Base-by-base conservation (phyloP, 1,284 basidiomycete species). In the Tylopilus sp. region DNA sequence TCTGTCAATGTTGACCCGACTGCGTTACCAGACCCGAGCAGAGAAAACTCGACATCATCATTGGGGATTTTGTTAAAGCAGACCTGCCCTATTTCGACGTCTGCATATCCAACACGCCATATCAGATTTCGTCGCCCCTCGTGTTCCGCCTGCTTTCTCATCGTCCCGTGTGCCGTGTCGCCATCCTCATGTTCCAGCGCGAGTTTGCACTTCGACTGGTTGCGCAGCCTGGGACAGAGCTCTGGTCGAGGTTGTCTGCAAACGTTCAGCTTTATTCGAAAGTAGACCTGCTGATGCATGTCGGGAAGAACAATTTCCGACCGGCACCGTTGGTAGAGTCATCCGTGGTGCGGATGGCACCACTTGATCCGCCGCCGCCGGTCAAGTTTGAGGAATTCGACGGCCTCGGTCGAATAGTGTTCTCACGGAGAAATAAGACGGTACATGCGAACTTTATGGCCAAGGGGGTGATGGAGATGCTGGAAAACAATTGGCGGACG, bases 111-210 rank as follows among this genome's bases (percentile, higher is more conserved):
- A 99, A 99, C 79, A 99, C 97, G 2, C 97, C 97, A 1, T 99
- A 99, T 82, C 97, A 99, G 81, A 99, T 99, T 70, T 99, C 98
- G 2, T 99, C 98, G 1, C 96, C 97, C 2, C 91, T 99, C 62
- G 94, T 99, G 59, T 99, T 99, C 87, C 95, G 96, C 71, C 89
- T 99, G 44, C 91, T 99, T 62, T 98, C 97, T 4, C 96, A 99
- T 75, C 93, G 97, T 12, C 97, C 97, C 0, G 86, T 98, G 58
- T 96, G 95, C 79, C 94, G 97, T 41, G 91, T 94, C 68, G 95
- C 96, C 36, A 96, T 99, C 69, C 94, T 99, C 83, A 99, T 99
- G 97, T 99, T 99, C 83, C 97, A 99, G 82, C 93, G 96, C 63
- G 97, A 99, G 79, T 99, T 99, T 76, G 97, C 98, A 0, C 86